A percentile compares a stretch with the other conserved stretches of the same genome.
Conservation (phyloP, 805 yeast genomes). For the Naumovozyma baii region DNA sequence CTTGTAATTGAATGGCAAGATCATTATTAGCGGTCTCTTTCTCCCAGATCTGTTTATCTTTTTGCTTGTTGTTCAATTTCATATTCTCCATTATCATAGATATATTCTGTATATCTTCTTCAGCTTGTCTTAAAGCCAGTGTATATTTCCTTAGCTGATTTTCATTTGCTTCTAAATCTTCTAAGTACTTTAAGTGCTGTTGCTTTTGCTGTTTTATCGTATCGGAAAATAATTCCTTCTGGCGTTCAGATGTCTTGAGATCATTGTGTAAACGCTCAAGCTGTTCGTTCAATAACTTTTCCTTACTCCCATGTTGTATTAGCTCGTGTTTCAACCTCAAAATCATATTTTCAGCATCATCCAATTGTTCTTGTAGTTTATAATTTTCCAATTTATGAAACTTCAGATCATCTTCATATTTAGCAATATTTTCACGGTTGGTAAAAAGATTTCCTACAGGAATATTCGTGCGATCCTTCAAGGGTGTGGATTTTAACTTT, state of each 20-base stretch:
- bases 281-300: constrained; percentile 30
- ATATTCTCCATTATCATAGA: constrained; percentile 46
- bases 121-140: constrained; percentile 37
- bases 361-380: constrained; percentile 41
- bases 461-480: constrained; percentile 24
- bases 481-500: constrained; percentile 20
- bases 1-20: constrained; percentile 48
- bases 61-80: constrained; percentile 39
- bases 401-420: constrained; percentile 26
- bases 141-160: constrained; percentile 49
- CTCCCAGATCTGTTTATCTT: constrained; percentile 49
- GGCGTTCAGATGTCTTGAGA: constrained; percentile 46
- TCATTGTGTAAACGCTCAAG: constrained; percentile 42
- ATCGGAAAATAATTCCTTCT: constrained; percentile 45
- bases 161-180: constrained; percentile 71
- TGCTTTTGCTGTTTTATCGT: constrained; percentile 53
- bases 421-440: constrained; percentile 21
- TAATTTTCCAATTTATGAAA: constrained; percentile 28
- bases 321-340: constrained; percentile 36
- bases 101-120: constrained; percentile 44
- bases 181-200: constrained; percentile 65
- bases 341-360: constrained; percentile 39
- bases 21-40: constrained; percentile 41
- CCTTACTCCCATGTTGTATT: constrained; percentile 32
- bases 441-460: constrained; percentile 20